Conservation (phyloP, 106 monocot species). For the Apostasia ramifera region DNA sequence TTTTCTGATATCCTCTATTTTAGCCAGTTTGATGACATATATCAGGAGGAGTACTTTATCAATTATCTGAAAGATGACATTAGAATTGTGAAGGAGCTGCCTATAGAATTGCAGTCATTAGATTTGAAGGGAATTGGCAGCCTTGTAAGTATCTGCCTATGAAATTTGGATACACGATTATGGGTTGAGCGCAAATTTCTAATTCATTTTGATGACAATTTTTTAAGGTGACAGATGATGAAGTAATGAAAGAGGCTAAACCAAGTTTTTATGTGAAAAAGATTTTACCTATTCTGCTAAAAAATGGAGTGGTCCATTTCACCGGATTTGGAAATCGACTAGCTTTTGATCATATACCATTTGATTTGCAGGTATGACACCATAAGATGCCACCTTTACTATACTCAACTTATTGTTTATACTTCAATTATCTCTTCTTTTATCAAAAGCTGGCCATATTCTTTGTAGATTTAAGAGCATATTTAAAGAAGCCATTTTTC, state of each 20-base stretch:
- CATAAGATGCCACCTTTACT: background rate
- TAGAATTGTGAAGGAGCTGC: slow-evolving; percentile 83
- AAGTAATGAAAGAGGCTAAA: slow-evolving; percentile 88
- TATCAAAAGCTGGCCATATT: too few relatives aligned
- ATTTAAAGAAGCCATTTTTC: too few relatives aligned
- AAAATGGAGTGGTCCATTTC: slow-evolving; percentile 83
- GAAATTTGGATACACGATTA: background rate
- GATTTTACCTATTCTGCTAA: slow-evolving; percentile 71
- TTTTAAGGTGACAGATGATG: slow-evolving; percentile 67
- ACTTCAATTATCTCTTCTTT: too few relatives aligned
- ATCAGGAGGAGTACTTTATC: slow-evolving; percentile 92
- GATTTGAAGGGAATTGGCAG: slow-evolving; percentile 92
- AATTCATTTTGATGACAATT: background rate
- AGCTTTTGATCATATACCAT: slow-evolving; percentile 90
- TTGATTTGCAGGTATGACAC: slow-evolving; percentile 68
- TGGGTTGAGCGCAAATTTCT: background rate
- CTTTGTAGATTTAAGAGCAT: too few relatives aligned
- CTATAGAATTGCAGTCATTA: slow-evolving; percentile 70
- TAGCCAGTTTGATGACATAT: slow-evolving; percentile 98
- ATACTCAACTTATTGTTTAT: background rate
- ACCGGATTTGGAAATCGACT: slow-evolving; percentile 95
- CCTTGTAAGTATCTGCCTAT: slow-evolving; percentile 52
- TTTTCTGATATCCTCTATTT: slow-evolving; percentile 35
- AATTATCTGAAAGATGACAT: slow-evolving; percentile 70
- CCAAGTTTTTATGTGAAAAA: slow-evolving; percentile 86